A percentile compares a stretch with the other conserved stretches of the same genome.
Evolutionary conservation across 352 stramenopile genomes (phyloP).

Genomic region (Globisporangium nagaii): DNA sequence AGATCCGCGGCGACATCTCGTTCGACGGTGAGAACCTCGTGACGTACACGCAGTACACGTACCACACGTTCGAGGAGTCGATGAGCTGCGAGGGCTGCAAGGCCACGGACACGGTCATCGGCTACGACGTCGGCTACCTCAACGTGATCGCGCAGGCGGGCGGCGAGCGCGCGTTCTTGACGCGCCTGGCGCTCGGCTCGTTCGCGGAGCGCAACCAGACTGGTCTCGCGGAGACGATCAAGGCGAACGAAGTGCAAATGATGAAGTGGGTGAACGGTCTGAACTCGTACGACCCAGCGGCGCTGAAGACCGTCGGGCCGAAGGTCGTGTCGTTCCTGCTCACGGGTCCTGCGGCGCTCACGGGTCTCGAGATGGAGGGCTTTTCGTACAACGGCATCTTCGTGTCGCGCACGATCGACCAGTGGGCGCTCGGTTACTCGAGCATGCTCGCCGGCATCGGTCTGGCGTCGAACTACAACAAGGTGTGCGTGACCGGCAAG

Average conservation of each 20-base stretch:
- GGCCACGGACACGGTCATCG: conserved; percentile 15
- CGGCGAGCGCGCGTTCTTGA: conserved; percentile 20
- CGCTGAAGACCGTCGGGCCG: conserved; percentile 5
- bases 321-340: conserved; percentile 9
- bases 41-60: conserved; percentile 25
- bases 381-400: conserved; percentile 22
- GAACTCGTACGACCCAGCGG: conserved; percentile 15
- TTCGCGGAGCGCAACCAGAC: neutral
- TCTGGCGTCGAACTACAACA: conserved; percentile 14
- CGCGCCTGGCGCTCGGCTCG: conserved; percentile 5
- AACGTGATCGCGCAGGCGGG: conserved; percentile 21
- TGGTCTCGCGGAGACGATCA: neutral
- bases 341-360: neutral
- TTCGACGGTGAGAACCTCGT: conserved; percentile 12
- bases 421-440: conserved; percentile 23
- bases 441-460: conserved; percentile 19
- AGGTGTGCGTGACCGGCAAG: conserved; percentile 2
- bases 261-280: conserved; percentile 17
- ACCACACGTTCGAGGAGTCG: conserved; percentile 17
- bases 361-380: conserved; percentile 4
- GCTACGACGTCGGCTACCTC: conserved; percentile 24
- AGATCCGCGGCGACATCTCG: conserved; percentile 21
- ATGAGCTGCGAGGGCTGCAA: conserved; percentile 14
- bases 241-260: conserved; percentile 11
- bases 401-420: conserved; percentile 12